Evolutionary conservation across 352 stramenopile genomes (phyloP).

Genomic region (Globisporangium splendens): DNA sequence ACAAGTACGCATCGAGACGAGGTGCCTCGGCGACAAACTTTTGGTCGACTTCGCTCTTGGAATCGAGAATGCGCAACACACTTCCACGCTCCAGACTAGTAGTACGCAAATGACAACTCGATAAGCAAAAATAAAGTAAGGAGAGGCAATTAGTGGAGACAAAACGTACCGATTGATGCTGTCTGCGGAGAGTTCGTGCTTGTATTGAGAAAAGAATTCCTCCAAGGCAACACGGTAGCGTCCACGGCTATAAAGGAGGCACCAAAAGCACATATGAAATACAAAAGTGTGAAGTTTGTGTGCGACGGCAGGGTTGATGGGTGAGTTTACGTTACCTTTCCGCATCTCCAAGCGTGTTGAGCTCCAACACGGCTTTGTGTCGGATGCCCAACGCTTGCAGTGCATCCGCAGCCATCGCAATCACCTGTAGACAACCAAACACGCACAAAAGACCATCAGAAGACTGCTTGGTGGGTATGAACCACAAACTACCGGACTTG

Average conservation of each 20-base stretch:
- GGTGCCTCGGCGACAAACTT: slow-evolving; percentile 65
- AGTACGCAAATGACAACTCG: not conserved
- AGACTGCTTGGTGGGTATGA: slow-evolving; percentile 1
- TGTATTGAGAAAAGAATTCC: slow-evolving; percentile 58
- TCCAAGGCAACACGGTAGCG: slow-evolving; percentile 68
- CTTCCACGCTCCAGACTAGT: slow-evolving; percentile 72
- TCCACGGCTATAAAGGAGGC: slow-evolving; percentile 31
- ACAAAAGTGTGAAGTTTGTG: too few species aligned
- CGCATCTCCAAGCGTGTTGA: slow-evolving; percentile 79
- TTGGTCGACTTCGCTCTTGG: slow-evolving; percentile 72
- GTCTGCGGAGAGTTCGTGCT: slow-evolving; percentile 63
- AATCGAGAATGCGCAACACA: slow-evolving; percentile 85
- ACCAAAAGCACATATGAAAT: not conserved
- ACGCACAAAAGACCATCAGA: not conserved
- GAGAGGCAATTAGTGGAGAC: not conserved
- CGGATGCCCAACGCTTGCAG: slow-evolving; percentile 52
- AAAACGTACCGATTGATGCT: slow-evolving; percentile 59
- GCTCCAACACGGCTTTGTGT: slow-evolving; percentile 58
- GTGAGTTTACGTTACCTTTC: slow-evolving; percentile 47
- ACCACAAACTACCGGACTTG: not conserved
- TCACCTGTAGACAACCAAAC: slow-evolving; percentile 37
- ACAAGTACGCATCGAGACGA: slow-evolving; percentile 59
- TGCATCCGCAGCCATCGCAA: slow-evolving; percentile 69
- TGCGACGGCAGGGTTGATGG: too few species aligned
- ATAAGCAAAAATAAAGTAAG: not conserved